phyloP scores from a whole-genome alignment of 2,329 filamentous ascomycete species.

The Talaromyces sp. region DNA sequence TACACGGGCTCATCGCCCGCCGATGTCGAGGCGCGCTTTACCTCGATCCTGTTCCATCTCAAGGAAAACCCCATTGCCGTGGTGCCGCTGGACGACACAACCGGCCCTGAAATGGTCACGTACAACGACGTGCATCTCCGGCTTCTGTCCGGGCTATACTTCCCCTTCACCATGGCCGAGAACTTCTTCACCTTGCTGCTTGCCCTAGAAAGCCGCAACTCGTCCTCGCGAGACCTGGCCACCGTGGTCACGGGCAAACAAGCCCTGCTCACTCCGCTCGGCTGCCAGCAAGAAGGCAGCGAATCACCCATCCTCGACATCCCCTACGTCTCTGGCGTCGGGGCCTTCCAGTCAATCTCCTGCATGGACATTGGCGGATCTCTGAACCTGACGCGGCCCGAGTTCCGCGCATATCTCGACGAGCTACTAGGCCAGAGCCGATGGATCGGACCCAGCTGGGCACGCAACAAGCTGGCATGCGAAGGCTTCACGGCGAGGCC shows the following conservation, averaged over 20 bases:
- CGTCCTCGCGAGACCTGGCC: neutral
- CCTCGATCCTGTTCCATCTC: neutral
- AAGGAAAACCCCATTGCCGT: conserved; percentile 5
- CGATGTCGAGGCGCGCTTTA: neutral
- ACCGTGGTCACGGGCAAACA: neutral
- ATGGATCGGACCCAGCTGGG: conserved; percentile 5
- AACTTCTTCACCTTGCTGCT: neutral
- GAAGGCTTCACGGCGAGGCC: conserved; percentile 2
- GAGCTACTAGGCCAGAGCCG: conserved; percentile 1
- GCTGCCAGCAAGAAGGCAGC: neutral
- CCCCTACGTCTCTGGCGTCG: conserved; percentile 3
- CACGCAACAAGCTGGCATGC: conserved; percentile 3
- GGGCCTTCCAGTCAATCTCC: conserved; percentile 5
- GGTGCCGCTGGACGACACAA: neutral
- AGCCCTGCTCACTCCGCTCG: neutral
- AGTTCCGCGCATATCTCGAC: neutral
- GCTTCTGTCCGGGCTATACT: conserved; percentile 2
- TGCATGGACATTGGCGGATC: conserved; percentile 6
- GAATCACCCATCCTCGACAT: neutral
- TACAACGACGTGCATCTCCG: conserved; percentile 2
- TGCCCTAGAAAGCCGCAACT: conserved; percentile 1
- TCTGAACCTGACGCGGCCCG: neutral
- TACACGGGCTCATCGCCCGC: conserved; percentile 3
- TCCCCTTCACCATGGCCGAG: conserved; percentile 4
- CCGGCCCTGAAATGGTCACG: conserved; percentile 2